A percentile compares a stretch with the other conserved stretches of the same genome.
Evolutionary conservation across 2,329 filamentous ascomycete genomes (phyloP).

Genomic region (Diplodia mutila): DNA sequence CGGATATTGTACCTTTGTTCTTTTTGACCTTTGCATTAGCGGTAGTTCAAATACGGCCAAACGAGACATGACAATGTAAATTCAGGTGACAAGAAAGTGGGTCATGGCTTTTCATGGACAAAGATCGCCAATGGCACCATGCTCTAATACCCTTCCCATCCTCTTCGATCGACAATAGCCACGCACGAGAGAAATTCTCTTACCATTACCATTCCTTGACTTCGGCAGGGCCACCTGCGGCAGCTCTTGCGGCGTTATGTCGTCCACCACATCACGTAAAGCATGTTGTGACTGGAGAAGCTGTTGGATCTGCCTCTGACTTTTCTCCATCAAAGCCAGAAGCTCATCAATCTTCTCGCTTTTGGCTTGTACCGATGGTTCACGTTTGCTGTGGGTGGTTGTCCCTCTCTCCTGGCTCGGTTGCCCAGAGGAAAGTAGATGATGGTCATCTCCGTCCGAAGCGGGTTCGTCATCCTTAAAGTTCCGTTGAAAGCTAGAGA

Average conservation of each 20-base stretch:
- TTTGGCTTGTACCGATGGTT: not conserved
- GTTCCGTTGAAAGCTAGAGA: not conserved
- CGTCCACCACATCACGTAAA: not conserved
- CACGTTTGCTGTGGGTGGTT: not conserved
- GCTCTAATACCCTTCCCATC: too few relatives aligned
- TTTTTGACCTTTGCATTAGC: not conserved
- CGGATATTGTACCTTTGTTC: not conserved
- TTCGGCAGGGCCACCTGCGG: not conserved
- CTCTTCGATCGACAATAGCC: too few relatives aligned
- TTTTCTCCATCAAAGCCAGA: slow-evolving; percentile 6
- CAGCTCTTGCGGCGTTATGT: not conserved
- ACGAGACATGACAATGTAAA: not conserved
- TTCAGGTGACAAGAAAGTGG: too few relatives aligned
- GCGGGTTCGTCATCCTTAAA: not conserved
- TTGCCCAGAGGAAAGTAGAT: not conserved
- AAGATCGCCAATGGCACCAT: too few relatives aligned
- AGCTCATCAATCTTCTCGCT: not conserved
- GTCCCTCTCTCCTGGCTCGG: not conserved
- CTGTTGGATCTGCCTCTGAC: slow-evolving; percentile 21
- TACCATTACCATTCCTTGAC: not conserved
- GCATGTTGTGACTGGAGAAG: slow-evolving; percentile 6
- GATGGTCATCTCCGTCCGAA: slow-evolving; percentile 1
- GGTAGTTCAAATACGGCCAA: not conserved
- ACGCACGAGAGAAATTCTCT: not conserved
- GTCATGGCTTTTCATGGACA: too few relatives aligned